These are phyloP conservation scores for Emydomyces testavorans DNA, from an alignment of 2,329 filamentous ascomycete genomes.

Conservation along the genomic window DNA sequence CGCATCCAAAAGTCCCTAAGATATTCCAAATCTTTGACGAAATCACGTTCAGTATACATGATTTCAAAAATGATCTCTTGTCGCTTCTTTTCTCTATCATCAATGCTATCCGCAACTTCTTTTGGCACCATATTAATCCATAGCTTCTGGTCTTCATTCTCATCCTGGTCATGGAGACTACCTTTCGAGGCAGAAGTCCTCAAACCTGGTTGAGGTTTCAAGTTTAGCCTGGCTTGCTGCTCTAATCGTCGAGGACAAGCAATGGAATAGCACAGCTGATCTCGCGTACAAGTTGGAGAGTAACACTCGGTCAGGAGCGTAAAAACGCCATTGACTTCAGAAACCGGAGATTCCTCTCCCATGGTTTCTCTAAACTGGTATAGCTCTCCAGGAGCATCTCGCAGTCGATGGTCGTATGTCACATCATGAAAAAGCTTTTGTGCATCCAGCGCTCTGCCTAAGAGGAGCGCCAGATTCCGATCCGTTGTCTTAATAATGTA, in stretches of 20 bases:
- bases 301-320: slow-evolving; percentile 95
- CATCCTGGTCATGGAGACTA: slow-evolving; percentile 74
- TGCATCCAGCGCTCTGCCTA: slow-evolving; percentile 85
- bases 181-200: slow-evolving; percentile 57
- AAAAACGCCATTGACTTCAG: slow-evolving; percentile 88
- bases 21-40: slow-evolving; percentile 97
- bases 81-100: slow-evolving; percentile 87
- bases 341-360: slow-evolving; percentile 57
- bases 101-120: slow-evolving; percentile 80
- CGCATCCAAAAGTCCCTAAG: slow-evolving; percentile 97
- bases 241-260: slow-evolving; percentile 87
- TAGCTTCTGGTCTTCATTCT: slow-evolving; percentile 90
- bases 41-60: slow-evolving; percentile 97
- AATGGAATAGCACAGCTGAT: slow-evolving; percentile 95
- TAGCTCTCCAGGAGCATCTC: slow-evolving; percentile 87
- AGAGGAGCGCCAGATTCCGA: slow-evolving; percentile 77
- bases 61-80: slow-evolving; percentile 97
- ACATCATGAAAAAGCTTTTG: slow-evolving; percentile 99
- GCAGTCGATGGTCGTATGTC: slow-evolving; percentile 88
- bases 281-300: slow-evolving; percentile 89
- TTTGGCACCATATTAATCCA: slow-evolving; percentile 99
- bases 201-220: slow-evolving; percentile 83
- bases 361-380: slow-evolving; percentile 94
- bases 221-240: slow-evolving; percentile 84
- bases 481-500: slow-evolving; percentile 97